Evolutionary conservation across 306 rosid species (phyloP).

Genomic region (Luffa aegyptiaca): DNA sequence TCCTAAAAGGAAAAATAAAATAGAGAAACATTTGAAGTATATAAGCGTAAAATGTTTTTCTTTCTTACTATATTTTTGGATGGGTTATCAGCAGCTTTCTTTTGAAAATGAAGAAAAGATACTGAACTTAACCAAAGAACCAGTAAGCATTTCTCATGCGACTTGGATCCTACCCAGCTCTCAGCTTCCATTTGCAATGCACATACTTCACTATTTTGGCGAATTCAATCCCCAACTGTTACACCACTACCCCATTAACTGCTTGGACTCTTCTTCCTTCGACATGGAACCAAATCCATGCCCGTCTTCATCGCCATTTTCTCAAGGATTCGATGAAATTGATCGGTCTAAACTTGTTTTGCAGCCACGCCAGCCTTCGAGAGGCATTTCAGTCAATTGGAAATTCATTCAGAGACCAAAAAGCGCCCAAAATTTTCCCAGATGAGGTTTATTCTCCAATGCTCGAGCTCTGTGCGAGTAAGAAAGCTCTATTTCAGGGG

Average conservation of each 20-base stretch:
- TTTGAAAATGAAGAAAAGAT: too few relatives aligned
- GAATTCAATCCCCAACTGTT: neutral
- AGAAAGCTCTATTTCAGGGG: conserved; percentile 40
- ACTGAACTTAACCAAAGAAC: too few relatives aligned
- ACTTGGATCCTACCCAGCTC: neutral
- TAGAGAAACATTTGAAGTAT: too few relatives aligned
- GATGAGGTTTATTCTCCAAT: conserved; percentile 40
- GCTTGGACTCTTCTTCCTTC: neutral
- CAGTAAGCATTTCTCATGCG: neutral
- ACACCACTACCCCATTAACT: neutral
- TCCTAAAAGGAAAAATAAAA: too few relatives aligned
- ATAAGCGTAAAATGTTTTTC: too few relatives aligned
- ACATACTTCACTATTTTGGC: neutral
- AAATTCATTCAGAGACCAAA: conserved; percentile 9
- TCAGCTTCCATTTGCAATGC: neutral
- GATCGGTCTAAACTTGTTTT: conserved; percentile 16
- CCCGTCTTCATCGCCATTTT: neutral
- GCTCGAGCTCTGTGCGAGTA: conserved; percentile 43
- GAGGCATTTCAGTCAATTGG: conserved; percentile 32
- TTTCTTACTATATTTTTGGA: too few relatives aligned
- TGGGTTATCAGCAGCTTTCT: too few relatives aligned
- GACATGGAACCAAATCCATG: neutral
- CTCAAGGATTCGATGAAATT: conserved; percentile 16
- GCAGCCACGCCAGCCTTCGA: conserved; percentile 19
- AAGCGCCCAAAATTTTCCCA: conserved; percentile 11